Percentiles rank a stretch among this genome's conserved stretches.
Evolutionary conservation across 805 yeast species (phyloP).

Genomic region (Starmera quercuum): DNA sequence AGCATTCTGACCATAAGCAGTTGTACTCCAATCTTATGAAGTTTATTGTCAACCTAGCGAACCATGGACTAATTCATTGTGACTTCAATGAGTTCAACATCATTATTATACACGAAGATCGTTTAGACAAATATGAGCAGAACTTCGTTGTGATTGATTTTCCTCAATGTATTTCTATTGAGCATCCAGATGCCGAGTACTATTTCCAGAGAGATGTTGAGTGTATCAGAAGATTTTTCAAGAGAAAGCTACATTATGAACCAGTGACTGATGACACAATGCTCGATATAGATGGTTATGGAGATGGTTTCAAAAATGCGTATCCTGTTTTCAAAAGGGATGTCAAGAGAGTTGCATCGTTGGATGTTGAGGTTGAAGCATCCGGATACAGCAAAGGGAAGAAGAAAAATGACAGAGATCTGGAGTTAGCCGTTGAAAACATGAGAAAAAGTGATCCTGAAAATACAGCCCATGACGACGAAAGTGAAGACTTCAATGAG

Average conservation of each 20-base stretch:
- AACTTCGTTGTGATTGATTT: slow-evolving; percentile 93
- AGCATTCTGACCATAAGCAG: slow-evolving; percentile 59
- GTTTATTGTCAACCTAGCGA: slow-evolving; percentile 76
- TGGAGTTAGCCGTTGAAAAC: slow-evolving; percentile 66
- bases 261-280: slow-evolving; percentile 63
- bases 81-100: slow-evolving; percentile 97
- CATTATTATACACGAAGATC: slow-evolving; percentile 63
- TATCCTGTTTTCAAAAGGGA: slow-evolving; percentile 80
- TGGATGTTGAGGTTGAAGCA: slow-evolving; percentile 87
- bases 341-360: slow-evolving; percentile 53
- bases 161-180: slow-evolving; percentile 95
- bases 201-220: slow-evolving; percentile 92
- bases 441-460: slow-evolving; percentile 44
- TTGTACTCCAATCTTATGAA: slow-evolving; percentile 82
- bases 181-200: slow-evolving; percentile 80
- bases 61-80: slow-evolving; percentile 90
- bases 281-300: slow-evolving; percentile 74
- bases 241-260: slow-evolving; percentile 63
- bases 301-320: slow-evolving; percentile 68
- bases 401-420: slow-evolving; percentile 55
- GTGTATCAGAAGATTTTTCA: slow-evolving; percentile 80
- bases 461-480: slow-evolving; percentile 20
- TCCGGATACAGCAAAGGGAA: slow-evolving; percentile 69
- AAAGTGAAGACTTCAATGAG: slow-evolving; percentile 5
- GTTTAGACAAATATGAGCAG: slow-evolving; percentile 37